These are phyloP conservation scores for Saturnispora bothae DNA, from an alignment of 805 yeast genomes.

Conservation along the genomic window DNA sequence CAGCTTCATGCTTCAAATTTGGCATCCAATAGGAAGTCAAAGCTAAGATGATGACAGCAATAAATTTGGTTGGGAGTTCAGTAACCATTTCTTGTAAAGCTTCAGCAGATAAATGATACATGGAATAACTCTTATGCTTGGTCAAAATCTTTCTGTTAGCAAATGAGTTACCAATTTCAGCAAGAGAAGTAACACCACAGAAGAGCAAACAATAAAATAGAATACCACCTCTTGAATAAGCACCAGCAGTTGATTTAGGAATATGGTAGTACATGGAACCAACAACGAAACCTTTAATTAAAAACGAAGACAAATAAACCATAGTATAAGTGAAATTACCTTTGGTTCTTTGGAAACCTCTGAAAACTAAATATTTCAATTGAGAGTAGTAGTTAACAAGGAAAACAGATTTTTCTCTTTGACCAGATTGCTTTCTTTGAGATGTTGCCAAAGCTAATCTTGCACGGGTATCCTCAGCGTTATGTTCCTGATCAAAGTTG, in stretches of 20 bases:
- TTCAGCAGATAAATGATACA: conserved; percentile 57
- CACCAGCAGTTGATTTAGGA: conserved; percentile 41
- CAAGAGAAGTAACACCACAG: conserved; percentile 51
- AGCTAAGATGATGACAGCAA: conserved; percentile 40
- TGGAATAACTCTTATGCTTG: conserved; percentile 52
- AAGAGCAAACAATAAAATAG: conserved; percentile 50
- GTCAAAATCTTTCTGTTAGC: conserved; percentile 52
- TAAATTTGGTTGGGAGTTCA: conserved; percentile 46
- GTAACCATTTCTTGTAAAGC: conserved; percentile 51
- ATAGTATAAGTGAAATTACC: conserved; percentile 52
- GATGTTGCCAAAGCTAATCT: conserved; percentile 33
- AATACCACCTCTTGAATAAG: conserved; percentile 52
- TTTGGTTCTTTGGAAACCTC: conserved; percentile 49
- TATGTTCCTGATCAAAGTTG: conserved; percentile 28
- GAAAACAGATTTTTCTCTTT: conserved; percentile 27
- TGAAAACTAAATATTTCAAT: conserved; percentile 38
- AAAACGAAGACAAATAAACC: conserved; percentile 43
- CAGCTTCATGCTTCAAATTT: conserved; percentile 38
- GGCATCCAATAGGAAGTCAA: conserved; percentile 43
- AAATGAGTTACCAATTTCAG: conserved; percentile 52
- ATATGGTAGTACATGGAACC: conserved; percentile 51
- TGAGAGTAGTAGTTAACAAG: conserved; percentile 38
- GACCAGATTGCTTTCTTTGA: conserved; percentile 30
- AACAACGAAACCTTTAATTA: conserved; percentile 47
- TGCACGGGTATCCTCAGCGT: conserved; percentile 30